phyloP scores from a whole-genome alignment of 768 basidiomycete genomes.

The Pleurotus platypus region DNA sequence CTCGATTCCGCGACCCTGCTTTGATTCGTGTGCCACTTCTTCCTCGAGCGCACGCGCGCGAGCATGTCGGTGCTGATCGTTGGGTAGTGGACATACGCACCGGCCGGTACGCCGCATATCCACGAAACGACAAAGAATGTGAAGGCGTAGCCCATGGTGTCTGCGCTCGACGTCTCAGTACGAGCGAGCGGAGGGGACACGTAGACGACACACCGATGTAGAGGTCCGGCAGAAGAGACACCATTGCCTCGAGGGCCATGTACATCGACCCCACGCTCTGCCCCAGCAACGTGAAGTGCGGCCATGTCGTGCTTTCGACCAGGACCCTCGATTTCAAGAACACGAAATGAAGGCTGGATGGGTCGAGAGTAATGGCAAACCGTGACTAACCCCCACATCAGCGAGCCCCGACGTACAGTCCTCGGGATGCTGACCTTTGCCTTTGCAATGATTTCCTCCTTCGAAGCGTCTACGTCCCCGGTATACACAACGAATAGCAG shows the following conservation, averaged over 20 bases:
- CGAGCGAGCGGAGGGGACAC: conserved; percentile 5
- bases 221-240: conserved; percentile 77
- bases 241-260: conserved; percentile 81
- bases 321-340: conserved; percentile 66
- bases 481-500: conserved; percentile 82
- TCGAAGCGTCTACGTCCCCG: conserved; percentile 79
- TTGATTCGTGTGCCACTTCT: conserved; percentile 60
- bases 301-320: conserved; percentile 83
- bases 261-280: conserved; percentile 88
- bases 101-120: conserved; percentile 66
- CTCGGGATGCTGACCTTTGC: conserved; percentile 57
- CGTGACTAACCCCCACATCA: conserved; percentile 47
- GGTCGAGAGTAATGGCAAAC: conserved; percentile 74
- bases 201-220: conserved; percentile 67
- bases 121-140: conserved; percentile 76
- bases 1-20: conserved; percentile 50
- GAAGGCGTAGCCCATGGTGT: conserved; percentile 98
- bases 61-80: conserved; percentile 96
- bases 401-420: neutral
- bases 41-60: conserved; percentile 62
- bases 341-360: conserved; percentile 72
- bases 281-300: conserved; percentile 85
- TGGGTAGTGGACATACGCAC: conserved; percentile 94
- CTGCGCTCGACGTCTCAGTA: conserved; percentile 34
- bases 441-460: conserved; percentile 76